Evolutionary conservation across 441 rosid genomes (phyloP).

Genomic region (Arabidopsis hybrid): DNA sequence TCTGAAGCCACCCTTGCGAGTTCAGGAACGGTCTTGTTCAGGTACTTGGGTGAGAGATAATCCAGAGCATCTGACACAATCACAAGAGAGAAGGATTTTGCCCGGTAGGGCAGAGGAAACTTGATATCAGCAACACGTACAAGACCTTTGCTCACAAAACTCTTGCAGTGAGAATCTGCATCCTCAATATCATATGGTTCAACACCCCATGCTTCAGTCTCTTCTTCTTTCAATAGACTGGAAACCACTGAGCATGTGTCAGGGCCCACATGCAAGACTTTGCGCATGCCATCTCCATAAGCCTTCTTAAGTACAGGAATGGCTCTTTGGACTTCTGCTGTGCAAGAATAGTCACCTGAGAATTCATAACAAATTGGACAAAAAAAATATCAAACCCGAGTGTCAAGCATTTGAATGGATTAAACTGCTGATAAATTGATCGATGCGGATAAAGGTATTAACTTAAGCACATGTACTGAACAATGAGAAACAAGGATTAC

Average conservation of each 20-base stretch:
- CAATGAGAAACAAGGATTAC: conserved; percentile 45
- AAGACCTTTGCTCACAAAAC: conserved; percentile 66
- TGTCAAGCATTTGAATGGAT: conserved; percentile 4
- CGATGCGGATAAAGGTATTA: conserved; percentile 5
- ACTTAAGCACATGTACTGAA: not conserved
- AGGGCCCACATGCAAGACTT: conserved; percentile 77
- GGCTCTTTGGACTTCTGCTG: conserved; percentile 64
- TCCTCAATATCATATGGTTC: conserved; percentile 82
- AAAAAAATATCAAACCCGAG: conserved; percentile 1
- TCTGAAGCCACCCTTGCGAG: conserved; percentile 72
- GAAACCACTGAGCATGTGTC: conserved; percentile 74
- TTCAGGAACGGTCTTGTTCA: conserved; percentile 72
- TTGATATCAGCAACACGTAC: conserved; percentile 82
- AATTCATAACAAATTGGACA: conserved; percentile 9
- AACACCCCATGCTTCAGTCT: conserved; percentile 76
- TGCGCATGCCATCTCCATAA: conserved; percentile 72
- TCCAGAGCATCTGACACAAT: conserved; percentile 75
- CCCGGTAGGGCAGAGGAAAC: conserved; percentile 68
- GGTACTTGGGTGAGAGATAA: conserved; percentile 74
- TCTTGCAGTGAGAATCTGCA: conserved; percentile 67
- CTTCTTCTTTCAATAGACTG: conserved; percentile 65
- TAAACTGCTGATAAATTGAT: not conserved
- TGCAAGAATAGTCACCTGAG: conserved; percentile 69
- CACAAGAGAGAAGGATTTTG: conserved; percentile 73
- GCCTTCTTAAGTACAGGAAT: conserved; percentile 64